These are phyloP conservation scores for Allium fistulosum DNA, from an alignment of 106 monocot species.

Conservation along the genomic window DNA sequence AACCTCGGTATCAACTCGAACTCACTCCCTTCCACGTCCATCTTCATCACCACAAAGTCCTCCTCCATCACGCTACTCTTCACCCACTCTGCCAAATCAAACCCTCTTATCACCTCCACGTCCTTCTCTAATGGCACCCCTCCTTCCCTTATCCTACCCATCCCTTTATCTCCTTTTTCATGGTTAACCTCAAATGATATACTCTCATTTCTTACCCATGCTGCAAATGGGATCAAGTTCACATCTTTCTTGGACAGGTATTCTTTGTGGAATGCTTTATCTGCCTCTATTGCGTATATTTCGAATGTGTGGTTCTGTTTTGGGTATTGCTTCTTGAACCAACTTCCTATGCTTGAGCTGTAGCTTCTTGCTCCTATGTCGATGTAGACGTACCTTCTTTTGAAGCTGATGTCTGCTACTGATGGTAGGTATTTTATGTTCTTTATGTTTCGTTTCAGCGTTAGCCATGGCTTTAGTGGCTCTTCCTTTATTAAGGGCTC, in stretches of 20 bases:
- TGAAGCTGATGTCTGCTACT: slow-evolving; percentile 53
- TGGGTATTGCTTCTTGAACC: slow-evolving; percentile 79
- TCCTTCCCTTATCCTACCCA: slow-evolving; percentile 44
- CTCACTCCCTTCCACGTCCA: slow-evolving; percentile 73
- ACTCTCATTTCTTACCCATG: slow-evolving; percentile 66
- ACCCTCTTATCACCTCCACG: slow-evolving; percentile 37
- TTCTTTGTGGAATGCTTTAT: slow-evolving; percentile 42
- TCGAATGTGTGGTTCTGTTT: slow-evolving; percentile 67
- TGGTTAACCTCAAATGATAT: slow-evolving; percentile 52
- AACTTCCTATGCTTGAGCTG: slow-evolving; percentile 73
- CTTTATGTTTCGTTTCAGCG: slow-evolving; percentile 53
- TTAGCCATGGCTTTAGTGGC: slow-evolving; percentile 70
- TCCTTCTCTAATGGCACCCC: slow-evolving; percentile 5
- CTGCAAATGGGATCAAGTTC: slow-evolving; percentile 46
- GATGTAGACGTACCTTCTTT: slow-evolving; percentile 47
- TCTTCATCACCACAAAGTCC: slow-evolving; percentile 75
- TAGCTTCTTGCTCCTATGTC: slow-evolving; percentile 69
- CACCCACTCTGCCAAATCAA: slow-evolving; percentile 72
- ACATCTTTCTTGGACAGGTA: slow-evolving; percentile 46
- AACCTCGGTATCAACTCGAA: slow-evolving; percentile 59
- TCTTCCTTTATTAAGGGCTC: slow-evolving; percentile 62
- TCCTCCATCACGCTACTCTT: slow-evolving; percentile 42
- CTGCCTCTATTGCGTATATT: slow-evolving; percentile 62
- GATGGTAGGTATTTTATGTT: slow-evolving; percentile 65
- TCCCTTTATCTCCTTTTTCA: slow-evolving; percentile 36